Conservation (phyloP, 2,329 filamentous ascomycete species). For the Dothiorella sarmentorum region DNA sequence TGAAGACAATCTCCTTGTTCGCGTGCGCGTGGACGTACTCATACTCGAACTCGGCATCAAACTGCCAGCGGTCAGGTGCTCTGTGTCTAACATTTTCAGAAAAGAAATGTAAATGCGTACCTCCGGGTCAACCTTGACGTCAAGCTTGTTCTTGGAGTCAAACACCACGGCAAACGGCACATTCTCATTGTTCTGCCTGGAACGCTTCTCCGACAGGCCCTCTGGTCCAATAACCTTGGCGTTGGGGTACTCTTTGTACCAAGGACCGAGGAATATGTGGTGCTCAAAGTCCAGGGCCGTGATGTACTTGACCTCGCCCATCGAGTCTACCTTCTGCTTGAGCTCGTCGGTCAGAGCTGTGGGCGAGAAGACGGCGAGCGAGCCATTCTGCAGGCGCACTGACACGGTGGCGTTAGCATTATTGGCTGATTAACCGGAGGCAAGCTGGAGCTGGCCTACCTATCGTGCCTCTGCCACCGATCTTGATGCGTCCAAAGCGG, state of each 20-base stretch:
- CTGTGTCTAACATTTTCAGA: not conserved
- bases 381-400: constrained; percentile 76
- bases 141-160: constrained; percentile 31
- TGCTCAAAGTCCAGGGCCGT: constrained; percentile 87
- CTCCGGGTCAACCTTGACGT: constrained; percentile 61
- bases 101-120: constrained; percentile 3
- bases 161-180: constrained; percentile 66
- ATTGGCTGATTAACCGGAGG: not conserved
- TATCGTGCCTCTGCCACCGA: constrained; percentile 84
- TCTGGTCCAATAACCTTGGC: constrained; percentile 80
- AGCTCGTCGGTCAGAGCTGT: constrained; percentile 77
- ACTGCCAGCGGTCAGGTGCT: constrained; percentile 36
- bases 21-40: constrained; percentile 78
- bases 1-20: constrained; percentile 86
- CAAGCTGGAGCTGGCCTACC: constrained; percentile 48
- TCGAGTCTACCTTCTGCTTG: constrained; percentile 56
- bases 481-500: constrained; percentile 72
- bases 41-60: constrained; percentile 78
- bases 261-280: constrained; percentile 87
- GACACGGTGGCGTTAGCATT: constrained; percentile 20
- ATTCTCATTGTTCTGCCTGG: constrained; percentile 55
- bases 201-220: constrained; percentile 78
- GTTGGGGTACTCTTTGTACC: constrained; percentile 73
- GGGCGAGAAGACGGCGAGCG: constrained; percentile 86
- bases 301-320: constrained; percentile 74